Base-by-base conservation (phyloP, 73 alveolate species). In the Paramecium bursaria region DNA sequence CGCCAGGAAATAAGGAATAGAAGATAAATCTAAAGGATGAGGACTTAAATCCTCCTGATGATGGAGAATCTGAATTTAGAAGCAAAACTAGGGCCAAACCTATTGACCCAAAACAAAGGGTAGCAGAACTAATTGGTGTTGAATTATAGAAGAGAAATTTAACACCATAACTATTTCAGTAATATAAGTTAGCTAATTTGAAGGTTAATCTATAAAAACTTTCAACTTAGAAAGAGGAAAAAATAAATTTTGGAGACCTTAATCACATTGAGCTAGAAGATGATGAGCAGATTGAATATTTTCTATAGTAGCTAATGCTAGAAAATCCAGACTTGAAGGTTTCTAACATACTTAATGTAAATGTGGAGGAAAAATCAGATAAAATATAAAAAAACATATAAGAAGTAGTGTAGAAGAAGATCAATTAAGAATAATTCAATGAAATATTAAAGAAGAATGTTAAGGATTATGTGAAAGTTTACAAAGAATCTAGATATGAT, bases 401-500 rank as follows among this genome's bases (percentile, higher is more conserved):
- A 11, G 82, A 67, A 67, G 14, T 67, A 7, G 44, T 67, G n/a
- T 53, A 67, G 44, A 67, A 15, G 25, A 67, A 57, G 21, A 31
- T 67, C 15, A 67, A 67, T 67, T 42, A 42, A 67, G 82, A 67
- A 17, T 53, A 67, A 67, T 67, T 67, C 0, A 57, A 67, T 31
- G 19, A 42, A 42, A 42, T 67, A 1, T 6, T 67, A 3, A 67
- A 47, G 26, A 39, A 42, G 15, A 57, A 67, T 67, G 55, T 25
- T 23, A 42, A 39, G 44, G 19, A 7, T 35, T 25, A 39, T 44
- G 46, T 67, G n/a, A 67, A 42, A 9, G 51, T 67, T 1, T 67
- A 67, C 27, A 67, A 67, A 11, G 82, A 67, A 42, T 35, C 60
- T 15, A 31, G 82, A 35, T 67, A 39, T 67, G 82, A 67, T 67